A percentile compares a stretch with the other conserved stretches of the same genome.
Conservation (phyloP, 2,329 filamentous ascomycete species). For the Xylariaceae sp. region DNA sequence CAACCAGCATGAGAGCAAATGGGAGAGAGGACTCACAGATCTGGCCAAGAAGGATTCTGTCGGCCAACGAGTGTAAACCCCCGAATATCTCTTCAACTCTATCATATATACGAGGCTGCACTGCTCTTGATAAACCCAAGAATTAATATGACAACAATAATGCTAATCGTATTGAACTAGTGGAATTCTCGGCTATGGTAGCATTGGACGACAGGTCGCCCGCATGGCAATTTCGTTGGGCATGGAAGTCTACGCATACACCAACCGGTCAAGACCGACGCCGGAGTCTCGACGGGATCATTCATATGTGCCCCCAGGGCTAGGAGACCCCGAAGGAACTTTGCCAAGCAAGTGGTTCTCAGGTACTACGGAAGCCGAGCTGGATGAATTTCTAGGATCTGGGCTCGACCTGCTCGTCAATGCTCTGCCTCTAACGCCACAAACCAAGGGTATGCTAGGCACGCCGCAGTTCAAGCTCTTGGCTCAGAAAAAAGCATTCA, state of each 20-base stretch:
- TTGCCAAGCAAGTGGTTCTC: conserved; percentile 41
- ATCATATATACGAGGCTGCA: conserved; percentile 6
- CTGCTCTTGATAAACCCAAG: background rate
- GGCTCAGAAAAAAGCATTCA: conserved; percentile 41
- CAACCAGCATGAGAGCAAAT: conserved; percentile 40
- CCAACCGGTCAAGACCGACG: conserved; percentile 57
- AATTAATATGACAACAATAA: background rate
- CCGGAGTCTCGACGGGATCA: conserved; percentile 55
- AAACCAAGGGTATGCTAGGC: conserved; percentile 40
- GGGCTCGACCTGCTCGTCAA: conserved; percentile 42
- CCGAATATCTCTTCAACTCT: background rate
- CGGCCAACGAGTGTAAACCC: conserved; percentile 45
- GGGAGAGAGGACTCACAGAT: conserved; percentile 34
- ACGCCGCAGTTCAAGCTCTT: conserved; percentile 37
- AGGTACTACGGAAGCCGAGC: conserved; percentile 29
- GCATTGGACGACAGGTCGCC: conserved; percentile 42
- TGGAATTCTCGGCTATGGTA: conserved; percentile 42
- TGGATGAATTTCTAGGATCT: conserved; percentile 39
- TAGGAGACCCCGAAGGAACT: conserved; percentile 42
- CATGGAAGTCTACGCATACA: conserved; percentile 66
- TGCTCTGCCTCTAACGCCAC: conserved; percentile 37
- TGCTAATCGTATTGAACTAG: conserved; percentile 13
- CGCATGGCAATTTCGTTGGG: conserved; percentile 55
- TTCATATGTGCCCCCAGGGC: conserved; percentile 62
- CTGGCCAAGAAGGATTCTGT: conserved; percentile 44